A percentile compares a stretch with the other conserved stretches of the same genome.
Evolutionary conservation across 148 eudicot species (phyloP).

Genomic region (Rhododendron williamsianum): DNA sequence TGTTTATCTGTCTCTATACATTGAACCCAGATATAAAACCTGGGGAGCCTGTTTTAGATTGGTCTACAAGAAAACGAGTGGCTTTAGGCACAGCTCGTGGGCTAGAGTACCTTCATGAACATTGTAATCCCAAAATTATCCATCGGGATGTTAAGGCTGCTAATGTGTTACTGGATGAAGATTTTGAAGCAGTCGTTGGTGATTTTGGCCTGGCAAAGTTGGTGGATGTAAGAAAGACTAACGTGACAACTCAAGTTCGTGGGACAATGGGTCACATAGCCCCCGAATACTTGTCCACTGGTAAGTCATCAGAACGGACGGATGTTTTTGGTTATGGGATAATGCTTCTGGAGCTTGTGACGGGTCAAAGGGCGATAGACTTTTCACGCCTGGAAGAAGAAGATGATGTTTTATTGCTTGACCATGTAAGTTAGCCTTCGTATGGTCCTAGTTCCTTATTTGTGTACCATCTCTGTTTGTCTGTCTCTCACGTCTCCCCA

Average conservation of each 20-base stretch:
- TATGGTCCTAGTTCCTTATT: neutral
- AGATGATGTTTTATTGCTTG: slow-evolving; percentile 57
- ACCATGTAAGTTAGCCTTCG: slow-evolving; percentile 39
- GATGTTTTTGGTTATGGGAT: slow-evolving; percentile 59
- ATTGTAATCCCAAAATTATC: slow-evolving; percentile 54
- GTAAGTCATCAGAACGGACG: slow-evolving; percentile 50
- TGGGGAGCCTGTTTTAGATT: slow-evolving; percentile 44
- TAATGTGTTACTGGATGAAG: slow-evolving; percentile 46
- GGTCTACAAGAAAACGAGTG: slow-evolving; percentile 45
- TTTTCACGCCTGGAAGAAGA: slow-evolving; percentile 56
- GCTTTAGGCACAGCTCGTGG: slow-evolving; percentile 59
- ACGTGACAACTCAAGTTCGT: slow-evolving; percentile 58
- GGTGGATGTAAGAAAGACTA: slow-evolving; percentile 48
- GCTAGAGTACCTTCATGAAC: slow-evolving; percentile 54
- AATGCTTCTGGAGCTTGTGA: slow-evolving; percentile 51
- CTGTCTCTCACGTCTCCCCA: neutral
- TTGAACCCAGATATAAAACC: slow-evolving; percentile 37
- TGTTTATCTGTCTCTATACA: neutral
- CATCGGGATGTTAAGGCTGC: slow-evolving; percentile 62
- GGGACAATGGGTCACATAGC: slow-evolving; percentile 67
- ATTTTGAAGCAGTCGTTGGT: slow-evolving; percentile 57
- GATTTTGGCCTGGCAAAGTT: slow-evolving; percentile 58
- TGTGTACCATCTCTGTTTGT: neutral
- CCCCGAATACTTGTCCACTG: slow-evolving; percentile 56
- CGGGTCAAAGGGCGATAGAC: slow-evolving; percentile 55